phyloP scores from a whole-genome alignment of 2,329 filamentous ascomycete genomes.

The Ophiocordyceps camponoti-rufipedis region DNA sequence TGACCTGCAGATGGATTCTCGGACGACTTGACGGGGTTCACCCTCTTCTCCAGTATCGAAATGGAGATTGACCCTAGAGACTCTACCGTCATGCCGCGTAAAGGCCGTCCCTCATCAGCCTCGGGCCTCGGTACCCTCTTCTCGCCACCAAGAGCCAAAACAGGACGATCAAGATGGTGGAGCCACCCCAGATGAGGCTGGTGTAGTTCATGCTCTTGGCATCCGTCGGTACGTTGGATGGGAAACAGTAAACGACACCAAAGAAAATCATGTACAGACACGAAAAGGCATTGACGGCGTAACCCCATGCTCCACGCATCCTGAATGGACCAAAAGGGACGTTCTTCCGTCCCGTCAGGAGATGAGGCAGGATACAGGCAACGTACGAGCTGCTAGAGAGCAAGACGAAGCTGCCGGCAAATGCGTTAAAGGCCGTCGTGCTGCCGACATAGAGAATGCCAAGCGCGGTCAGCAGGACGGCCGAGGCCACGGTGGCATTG shows the following conservation, averaged over 20 bases:
- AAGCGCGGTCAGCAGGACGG: neutral
- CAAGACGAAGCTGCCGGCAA: neutral
- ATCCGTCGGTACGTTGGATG: conserved; percentile 24
- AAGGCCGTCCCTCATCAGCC: neutral
- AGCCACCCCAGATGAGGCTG: conserved; percentile 23
- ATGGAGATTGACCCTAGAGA: too few species aligned
- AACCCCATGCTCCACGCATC: conserved; percentile 29
- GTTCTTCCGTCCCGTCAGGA: conserved; percentile 21
- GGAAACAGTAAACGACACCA: conserved; percentile 46
- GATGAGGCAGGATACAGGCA: conserved; percentile 41
- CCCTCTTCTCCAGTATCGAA: too few species aligned
- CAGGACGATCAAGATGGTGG: neutral
- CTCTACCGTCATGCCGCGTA: neutral
- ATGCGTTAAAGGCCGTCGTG: neutral
- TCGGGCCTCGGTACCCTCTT: neutral
- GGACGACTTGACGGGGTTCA: too few species aligned
- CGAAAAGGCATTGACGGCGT: conserved; percentile 29
- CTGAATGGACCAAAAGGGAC: conserved; percentile 36
- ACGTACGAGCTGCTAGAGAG: conserved; percentile 22
- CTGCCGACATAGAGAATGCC: neutral
- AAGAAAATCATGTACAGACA: conserved; percentile 41
- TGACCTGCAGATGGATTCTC: too few species aligned
- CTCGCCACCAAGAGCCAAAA: neutral
- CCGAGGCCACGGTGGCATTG: neutral
- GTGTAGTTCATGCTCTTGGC: conserved; percentile 34